Evolutionary conservation across 306 rosid species (phyloP).

Genomic region (Castanea sativa): DNA sequence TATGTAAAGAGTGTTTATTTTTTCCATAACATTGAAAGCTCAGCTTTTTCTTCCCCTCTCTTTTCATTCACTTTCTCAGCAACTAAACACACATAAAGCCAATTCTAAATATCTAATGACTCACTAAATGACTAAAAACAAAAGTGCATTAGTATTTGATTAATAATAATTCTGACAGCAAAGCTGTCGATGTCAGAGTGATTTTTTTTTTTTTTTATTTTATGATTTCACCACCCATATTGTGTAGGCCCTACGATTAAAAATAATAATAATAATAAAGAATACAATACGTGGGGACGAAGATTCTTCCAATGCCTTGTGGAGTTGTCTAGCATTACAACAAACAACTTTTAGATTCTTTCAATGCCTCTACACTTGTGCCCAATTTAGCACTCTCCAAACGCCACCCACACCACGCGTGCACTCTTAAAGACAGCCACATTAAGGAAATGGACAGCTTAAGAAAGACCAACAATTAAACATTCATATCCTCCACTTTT

Average conservation of each 20-base stretch:
- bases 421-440: neutral
- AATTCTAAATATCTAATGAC: too few species aligned
- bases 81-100: neutral
- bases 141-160: neutral
- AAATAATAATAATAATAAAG: too few species aligned
- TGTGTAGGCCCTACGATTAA: neutral
- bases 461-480: neutral
- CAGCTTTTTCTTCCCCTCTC: neutral
- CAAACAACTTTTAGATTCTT: neutral
- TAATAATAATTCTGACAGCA: constrained; percentile 8
- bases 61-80: neutral
- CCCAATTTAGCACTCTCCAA: neutral
- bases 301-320: neutral
- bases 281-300: neutral
- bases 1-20: too few species aligned
- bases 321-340: neutral
- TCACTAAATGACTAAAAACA: neutral
- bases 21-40: too few species aligned
- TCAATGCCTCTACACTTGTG: neutral
- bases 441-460: neutral
- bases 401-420: neutral
- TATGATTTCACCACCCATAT: constrained; percentile 4
- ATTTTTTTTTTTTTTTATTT: neutral
- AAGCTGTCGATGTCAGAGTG: constrained; percentile 14
- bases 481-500: neutral